These are phyloP conservation scores for Tetradesmus lagerheimii DNA, from an alignment of 139 green algal genomes.

Conservation along the genomic window DNA sequence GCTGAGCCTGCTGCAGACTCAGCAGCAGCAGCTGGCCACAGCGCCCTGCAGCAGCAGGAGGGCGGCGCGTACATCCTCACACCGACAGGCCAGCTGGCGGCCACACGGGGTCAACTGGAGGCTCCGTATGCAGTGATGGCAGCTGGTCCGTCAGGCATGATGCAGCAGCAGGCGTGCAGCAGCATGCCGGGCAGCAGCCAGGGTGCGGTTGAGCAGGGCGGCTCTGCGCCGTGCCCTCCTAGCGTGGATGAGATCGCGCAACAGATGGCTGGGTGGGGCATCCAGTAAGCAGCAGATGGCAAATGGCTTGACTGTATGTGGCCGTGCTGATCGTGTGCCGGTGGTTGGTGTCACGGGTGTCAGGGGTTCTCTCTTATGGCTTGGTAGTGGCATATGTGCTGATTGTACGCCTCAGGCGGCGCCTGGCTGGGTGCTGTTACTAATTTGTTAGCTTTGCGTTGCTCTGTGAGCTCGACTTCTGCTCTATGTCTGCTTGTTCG, in stretches of 20 bases:
- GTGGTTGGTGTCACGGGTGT: neutral
- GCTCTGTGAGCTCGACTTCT: too few species aligned
- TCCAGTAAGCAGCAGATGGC: constrained; percentile 3
- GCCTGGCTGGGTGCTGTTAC: too few species aligned
- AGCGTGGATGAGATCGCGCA: constrained; percentile 16
- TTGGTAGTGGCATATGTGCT: neutral
- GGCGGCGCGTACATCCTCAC: neutral
- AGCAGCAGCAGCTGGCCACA: neutral
- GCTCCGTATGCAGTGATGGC: constrained; percentile 1
- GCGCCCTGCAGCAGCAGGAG: neutral
- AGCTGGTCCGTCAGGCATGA: neutral
- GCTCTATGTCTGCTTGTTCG: too few species aligned
- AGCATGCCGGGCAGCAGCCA: neutral
- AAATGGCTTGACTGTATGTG: neutral
- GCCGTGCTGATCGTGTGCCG: neutral
- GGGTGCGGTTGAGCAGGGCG: neutral
- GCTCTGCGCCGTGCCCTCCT: neutral
- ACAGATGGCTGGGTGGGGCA: constrained; percentile 35
- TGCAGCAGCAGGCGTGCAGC: neutral
- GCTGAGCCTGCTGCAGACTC: neutral
- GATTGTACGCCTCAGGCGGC: too few species aligned
- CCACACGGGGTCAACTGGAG: neutral
- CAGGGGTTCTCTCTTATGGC: neutral
- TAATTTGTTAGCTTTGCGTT: too few species aligned
- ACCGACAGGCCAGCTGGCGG: constrained; percentile 11